These are phyloP conservation scores for Byssothecium circinans DNA, from an alignment of 2,329 filamentous ascomycete genomes.

Conservation along the genomic window DNA sequence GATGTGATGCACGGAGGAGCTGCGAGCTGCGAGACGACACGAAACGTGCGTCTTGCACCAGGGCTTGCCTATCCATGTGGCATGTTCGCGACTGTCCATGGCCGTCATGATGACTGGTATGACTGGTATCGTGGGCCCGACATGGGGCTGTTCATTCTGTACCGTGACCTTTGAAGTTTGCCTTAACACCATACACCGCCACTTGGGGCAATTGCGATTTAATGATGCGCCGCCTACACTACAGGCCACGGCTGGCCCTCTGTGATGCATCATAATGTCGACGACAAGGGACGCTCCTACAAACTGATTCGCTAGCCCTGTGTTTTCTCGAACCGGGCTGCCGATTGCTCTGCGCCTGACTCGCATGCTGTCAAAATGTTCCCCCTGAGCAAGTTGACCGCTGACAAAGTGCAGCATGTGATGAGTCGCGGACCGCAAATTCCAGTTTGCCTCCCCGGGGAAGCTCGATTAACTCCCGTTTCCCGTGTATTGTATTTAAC, in stretches of 20 bases:
- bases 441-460: constrained; percentile 39
- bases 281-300: constrained; percentile 7
- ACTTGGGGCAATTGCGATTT: constrained; percentile 33
- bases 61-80: constrained; percentile 37
- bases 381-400: constrained; percentile 25
- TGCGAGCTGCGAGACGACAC: constrained; percentile 16
- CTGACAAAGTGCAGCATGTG: constrained; percentile 16
- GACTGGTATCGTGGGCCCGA: constrained; percentile 12
- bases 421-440: constrained; percentile 19
- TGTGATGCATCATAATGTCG: constrained; percentile 3
- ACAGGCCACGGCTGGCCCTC: too few species aligned
- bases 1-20: constrained; percentile 17
- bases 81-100: constrained; percentile 73
- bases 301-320: constrained; percentile 22
- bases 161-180: constrained; percentile 6
- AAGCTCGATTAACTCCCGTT: constrained; percentile 26
- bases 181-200: too few species aligned
- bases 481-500: constrained; percentile 21
- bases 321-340: constrained; percentile 29
- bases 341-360: constrained; percentile 29
- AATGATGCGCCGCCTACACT: constrained; percentile 14
- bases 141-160: not conserved
- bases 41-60: constrained; percentile 31
- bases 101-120: constrained; percentile 22
- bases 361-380: constrained; percentile 23